Evolutionary conservation across 2,329 filamentous ascomycete genomes (phyloP), one percentile per base, ranked within the genome.

Genomic region (Venturia asperata): DNA sequence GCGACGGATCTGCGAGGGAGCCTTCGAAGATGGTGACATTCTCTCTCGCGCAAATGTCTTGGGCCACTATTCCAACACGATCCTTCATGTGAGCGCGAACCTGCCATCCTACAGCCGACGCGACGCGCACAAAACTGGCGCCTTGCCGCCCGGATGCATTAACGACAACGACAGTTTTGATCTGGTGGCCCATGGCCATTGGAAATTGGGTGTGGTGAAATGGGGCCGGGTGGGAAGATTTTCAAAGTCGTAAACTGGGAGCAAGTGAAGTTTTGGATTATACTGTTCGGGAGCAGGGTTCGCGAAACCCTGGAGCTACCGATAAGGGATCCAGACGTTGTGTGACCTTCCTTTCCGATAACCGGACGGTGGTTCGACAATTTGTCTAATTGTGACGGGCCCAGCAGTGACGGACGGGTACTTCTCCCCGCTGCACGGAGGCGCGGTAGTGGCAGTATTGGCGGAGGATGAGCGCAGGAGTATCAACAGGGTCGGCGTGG

Each of bases 91-190:
- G 94, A 39, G 92, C 94, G 72, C 91, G 90, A 66, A 99, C 93
- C 75, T 88, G 86, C 81, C 94, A 97, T 69, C 94, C 94, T 65
- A 97, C 88, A 67, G 94, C 94, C 56, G 91, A 91, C 66, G 93
- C 93, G 74, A 96, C 92, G 70, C 94, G 89, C 71, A 97, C 94
- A 72, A 99, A 87, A 67, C 92, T 97, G 66, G 93, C 93, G 69
- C 93, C 92, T 81, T 99, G 94, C 71, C 94, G 90, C 73, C 94
- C 94, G 75, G 91, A 93, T 74, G 91, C 91, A 79, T 97, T 97
- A 79, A 97, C 92, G 73, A 96, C 88, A 74, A 92, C 93, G 72
- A 96, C 91, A 65, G 62, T 61, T 34, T 47, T 55, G 34, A 1
- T 60, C 49, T 41, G 42, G 42, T 45, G 61, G 24, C 39, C 39